Base-by-base conservation (phyloP, 345 rosid genomes). In the Moringa oleifera region DNA sequence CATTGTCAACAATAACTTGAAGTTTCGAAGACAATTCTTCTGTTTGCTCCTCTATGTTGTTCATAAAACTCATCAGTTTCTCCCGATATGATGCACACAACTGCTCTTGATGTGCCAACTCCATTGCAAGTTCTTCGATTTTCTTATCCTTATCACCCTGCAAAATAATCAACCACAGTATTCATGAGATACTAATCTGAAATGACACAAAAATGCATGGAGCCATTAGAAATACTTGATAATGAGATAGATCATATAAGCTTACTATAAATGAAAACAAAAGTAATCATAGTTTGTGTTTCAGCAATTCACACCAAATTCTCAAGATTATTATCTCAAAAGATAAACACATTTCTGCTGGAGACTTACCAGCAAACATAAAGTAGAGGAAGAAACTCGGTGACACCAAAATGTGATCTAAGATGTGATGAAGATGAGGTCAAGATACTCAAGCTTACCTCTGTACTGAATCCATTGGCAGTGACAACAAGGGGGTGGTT, bases 101-200 rank as follows among this genome's bases (percentile, higher is more conserved):
- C 63, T 75, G 79, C 47, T 86, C 85, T 28, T 82, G 92, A 59
- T 3, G 84, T 69, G 74, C 79, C 68, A 86, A 47, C 75, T 86
- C 93, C 65, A 36, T 55, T 0, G 66, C 77, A 17, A 86, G 84
- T 64, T 81, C 89, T 73, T 84, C 77, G 19, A 89, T 89, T 72
- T 75, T 82, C 83, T 75, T 77, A 22, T 86, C 90, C 69, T 86
- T 89, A 66, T 82, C 89, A 25, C 78, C 89, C 95, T 88, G 55
- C 73, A 69, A 62, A 59, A 5, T 4, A 41, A 41, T 41, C 3
- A 41, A 41, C 47, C 47, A 41, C 47, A 41, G 47, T 41, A 5
- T 11, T 41, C 9, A 1, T 15, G 17, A 15, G 17, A 53, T 45
- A 51, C 13, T 55, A 66, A 21, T 19, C 41, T 18, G 19, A 17